A percentile compares a stretch with the other conserved stretches of the same genome.
These are phyloP conservation scores for Artemisia annua DNA, from an alignment of 129 eudicot genomes.

Conservation along the genomic window DNA sequence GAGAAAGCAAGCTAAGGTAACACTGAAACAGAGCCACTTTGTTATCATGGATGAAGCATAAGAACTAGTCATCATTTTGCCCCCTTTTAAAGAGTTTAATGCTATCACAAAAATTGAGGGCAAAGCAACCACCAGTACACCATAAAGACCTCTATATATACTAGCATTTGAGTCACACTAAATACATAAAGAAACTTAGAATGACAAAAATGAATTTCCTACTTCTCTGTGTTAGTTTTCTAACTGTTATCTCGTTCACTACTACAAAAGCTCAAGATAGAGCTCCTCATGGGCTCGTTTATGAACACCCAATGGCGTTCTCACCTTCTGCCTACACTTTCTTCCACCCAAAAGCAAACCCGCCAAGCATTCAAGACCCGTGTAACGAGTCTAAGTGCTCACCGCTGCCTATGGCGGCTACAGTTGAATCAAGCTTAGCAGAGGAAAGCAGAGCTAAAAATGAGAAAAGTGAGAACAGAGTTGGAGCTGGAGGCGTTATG, in stretches of 20 bases:
- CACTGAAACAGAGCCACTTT: not conserved
- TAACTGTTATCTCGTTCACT: slow-evolving; percentile 30
- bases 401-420: slow-evolving; percentile 58
- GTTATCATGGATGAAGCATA: slow-evolving; percentile 22
- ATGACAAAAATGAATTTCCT: slow-evolving; percentile 27
- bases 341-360: slow-evolving; percentile 56
- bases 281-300: slow-evolving; percentile 65
- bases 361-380: slow-evolving; percentile 34
- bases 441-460: slow-evolving; percentile 37
- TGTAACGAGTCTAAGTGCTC: slow-evolving; percentile 47
- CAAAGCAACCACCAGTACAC: slow-evolving; percentile 53
- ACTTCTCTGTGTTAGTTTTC: slow-evolving; percentile 27
- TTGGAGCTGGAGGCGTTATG: slow-evolving; percentile 56
- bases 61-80: slow-evolving; percentile 43
- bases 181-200: slow-evolving; percentile 14
- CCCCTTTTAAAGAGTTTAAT: slow-evolving; percentile 33
- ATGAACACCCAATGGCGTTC: slow-evolving; percentile 56
- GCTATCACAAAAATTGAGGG: slow-evolving; percentile 44
- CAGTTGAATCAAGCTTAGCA: slow-evolving; percentile 57
- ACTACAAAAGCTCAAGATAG: slow-evolving; percentile 52
- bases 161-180: slow-evolving; percentile 13
- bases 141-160: slow-evolving; percentile 20
- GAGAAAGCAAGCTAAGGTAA: not conserved
- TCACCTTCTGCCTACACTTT: slow-evolving; percentile 69
- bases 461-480: slow-evolving; percentile 12